Evolutionary conservation across 495 filamentous ascomycete genomes (phyloP).

Genomic region (Podospora comata): DNA sequence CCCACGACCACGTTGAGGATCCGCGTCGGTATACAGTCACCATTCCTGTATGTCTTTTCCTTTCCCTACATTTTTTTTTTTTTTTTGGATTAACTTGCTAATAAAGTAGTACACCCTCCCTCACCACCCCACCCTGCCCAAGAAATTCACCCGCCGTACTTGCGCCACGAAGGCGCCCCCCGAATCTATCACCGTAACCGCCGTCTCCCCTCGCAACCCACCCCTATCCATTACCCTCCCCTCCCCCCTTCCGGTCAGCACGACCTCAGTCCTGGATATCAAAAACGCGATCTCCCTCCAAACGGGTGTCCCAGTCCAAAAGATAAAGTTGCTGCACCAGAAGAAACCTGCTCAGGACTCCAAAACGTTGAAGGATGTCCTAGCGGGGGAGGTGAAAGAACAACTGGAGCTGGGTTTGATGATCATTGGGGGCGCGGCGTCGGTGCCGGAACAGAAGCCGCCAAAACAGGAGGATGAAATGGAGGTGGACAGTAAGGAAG

Average conservation of each 20-base stretch:
- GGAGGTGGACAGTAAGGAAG: slow-evolving; percentile 1
- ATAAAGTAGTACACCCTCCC: not conserved
- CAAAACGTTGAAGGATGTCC: slow-evolving; percentile 60
- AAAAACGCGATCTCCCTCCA: slow-evolving; percentile 58
- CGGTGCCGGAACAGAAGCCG: not conserved
- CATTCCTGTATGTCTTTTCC: slow-evolving; percentile 57
- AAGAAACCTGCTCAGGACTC: slow-evolving; percentile 77
- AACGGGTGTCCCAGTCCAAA: slow-evolving; percentile 55
- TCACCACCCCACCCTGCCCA: not conserved
- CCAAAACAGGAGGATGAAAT: not conserved
- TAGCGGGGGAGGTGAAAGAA: slow-evolving; percentile 46
- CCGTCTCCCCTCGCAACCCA: slow-evolving; percentile 75
- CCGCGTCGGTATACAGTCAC: slow-evolving; percentile 66
- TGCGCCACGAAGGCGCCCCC: not conserved
- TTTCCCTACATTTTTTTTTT: not conserved
- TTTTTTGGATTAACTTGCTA: not conserved
- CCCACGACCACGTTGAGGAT: slow-evolving; percentile 81
- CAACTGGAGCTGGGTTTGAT: slow-evolving; percentile 70
- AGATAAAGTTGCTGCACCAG: slow-evolving; percentile 77
- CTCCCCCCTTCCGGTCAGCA: slow-evolving; percentile 53
- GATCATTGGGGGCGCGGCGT: slow-evolving; percentile 67
- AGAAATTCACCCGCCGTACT: not conserved
- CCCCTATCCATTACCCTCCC: slow-evolving; percentile 59
- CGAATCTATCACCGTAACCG: slow-evolving; percentile 47
- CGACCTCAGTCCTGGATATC: slow-evolving; percentile 64